phyloP scores from a whole-genome alignment of 148 eudicot genomes.

The Arctostaphylos glauca region DNA sequence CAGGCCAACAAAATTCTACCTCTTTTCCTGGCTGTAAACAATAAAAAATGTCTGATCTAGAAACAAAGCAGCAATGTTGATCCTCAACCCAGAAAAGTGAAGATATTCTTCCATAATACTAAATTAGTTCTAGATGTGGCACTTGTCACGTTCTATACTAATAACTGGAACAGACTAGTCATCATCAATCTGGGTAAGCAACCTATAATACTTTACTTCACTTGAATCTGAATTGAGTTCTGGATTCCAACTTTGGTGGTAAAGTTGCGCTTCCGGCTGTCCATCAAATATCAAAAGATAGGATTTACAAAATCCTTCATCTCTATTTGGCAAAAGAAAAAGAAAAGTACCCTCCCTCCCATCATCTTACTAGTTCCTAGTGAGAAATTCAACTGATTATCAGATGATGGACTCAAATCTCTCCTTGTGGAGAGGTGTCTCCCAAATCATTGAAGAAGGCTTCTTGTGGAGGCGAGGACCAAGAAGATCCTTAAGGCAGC shows the following conservation, averaged over 20 bases:
- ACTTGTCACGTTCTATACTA: not conserved
- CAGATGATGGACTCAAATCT: not conserved
- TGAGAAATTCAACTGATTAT: not conserved
- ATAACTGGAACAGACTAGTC: not conserved
- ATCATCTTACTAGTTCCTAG: not conserved
- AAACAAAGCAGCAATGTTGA: not conserved
- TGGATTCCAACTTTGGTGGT: too few species aligned
- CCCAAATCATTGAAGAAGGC: too few species aligned
- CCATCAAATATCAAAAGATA: not conserved
- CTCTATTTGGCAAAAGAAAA: not conserved
- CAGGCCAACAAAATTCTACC: not conserved
- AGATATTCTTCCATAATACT: not conserved
- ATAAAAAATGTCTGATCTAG: not conserved
- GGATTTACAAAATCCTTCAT: not conserved
- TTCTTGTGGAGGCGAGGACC: too few species aligned
- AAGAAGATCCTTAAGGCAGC: too few species aligned
- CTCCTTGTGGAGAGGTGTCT: not conserved
- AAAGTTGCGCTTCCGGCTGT: not conserved
- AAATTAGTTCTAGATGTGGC: not conserved
- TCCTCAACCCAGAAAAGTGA: not conserved
- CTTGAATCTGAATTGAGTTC: not conserved
- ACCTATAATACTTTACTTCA: not conserved
- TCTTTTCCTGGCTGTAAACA: not conserved
- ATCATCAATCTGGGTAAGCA: not conserved
- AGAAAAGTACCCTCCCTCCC: not conserved